These are phyloP conservation scores for Arabidopsis arenosa DNA, from an alignment of 345 rosid species.

Conservation along the genomic window DNA sequence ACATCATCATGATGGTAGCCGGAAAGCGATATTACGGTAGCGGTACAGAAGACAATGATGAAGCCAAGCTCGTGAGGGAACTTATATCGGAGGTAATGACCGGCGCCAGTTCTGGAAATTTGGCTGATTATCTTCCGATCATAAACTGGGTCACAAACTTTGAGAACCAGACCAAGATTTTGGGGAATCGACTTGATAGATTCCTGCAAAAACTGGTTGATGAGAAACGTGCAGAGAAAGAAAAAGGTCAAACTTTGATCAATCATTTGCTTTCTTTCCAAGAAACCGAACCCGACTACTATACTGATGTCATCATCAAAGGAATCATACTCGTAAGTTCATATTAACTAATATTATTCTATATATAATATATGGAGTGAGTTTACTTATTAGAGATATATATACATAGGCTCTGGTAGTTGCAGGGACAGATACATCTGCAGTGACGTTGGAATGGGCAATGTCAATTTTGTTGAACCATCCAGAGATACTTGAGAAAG, in stretches of 20 bases:
- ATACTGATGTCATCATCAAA: slow-evolving; percentile 58
- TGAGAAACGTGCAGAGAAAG: slow-evolving; percentile 44
- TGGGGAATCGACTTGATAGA: slow-evolving; percentile 45
- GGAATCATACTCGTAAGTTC: slow-evolving; percentile 49
- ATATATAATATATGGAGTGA: background rate
- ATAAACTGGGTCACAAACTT: slow-evolving; percentile 47
- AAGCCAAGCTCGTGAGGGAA: slow-evolving; percentile 47
- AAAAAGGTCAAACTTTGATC: slow-evolving; percentile 48
- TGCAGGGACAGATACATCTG: slow-evolving; percentile 58
- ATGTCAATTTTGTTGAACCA: slow-evolving; percentile 54
- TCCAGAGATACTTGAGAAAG: slow-evolving; percentile 49
- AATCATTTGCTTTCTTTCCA: slow-evolving; percentile 61
- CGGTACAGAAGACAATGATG: slow-evolving; percentile 43
- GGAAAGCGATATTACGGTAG: slow-evolving; percentile 58
- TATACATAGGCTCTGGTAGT: slow-evolving; percentile 41
- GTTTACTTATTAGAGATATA: background rate
- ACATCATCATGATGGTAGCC: slow-evolving; percentile 52
- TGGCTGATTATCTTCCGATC: slow-evolving; percentile 55
- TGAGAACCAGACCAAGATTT: slow-evolving; percentile 33
- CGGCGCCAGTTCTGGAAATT: slow-evolving; percentile 44
- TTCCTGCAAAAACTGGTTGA: slow-evolving; percentile 59
- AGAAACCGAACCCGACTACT: slow-evolving; percentile 53
- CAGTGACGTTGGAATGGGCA: slow-evolving; percentile 57
- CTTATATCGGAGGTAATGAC: slow-evolving; percentile 46
- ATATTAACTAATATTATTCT: background rate